Evolutionary conservation across 352 stramenopile genomes (phyloP), one percentile per base, ranked within the genome.

Genomic region (Globisporangium splendens): DNA sequence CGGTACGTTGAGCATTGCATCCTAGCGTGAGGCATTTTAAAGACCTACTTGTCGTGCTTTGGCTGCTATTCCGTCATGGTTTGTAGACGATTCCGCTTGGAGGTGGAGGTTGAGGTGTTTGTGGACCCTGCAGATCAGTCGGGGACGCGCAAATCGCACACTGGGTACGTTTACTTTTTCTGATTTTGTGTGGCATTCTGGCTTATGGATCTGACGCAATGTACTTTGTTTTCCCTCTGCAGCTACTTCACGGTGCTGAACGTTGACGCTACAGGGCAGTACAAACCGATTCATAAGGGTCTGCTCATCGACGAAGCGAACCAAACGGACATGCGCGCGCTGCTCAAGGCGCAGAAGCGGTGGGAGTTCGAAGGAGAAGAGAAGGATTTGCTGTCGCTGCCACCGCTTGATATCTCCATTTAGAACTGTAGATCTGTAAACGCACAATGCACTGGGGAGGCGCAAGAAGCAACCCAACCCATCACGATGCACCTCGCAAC

Each of bases 81-180:
- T 41, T 43, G 13, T 51, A 87, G 79, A 17, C 77, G 71, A 38
- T 65, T 87, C 60, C 77, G 79, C 52, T 63, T 89, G 44, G 79
- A 89, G 59, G 75, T 89, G n/a, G 79, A 89, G 61, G 79, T 88
- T 21, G 77, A 89, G 50, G 77, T 89, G 50, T 88, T 88, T 50
- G 73, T 89, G 6, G 75, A 69, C 31, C 75, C 69, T 28, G 83
- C 83, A 11, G 70, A 70, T 47, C 80, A 70, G 7, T 64, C 59
- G 17, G 67, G 76, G 6, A 72, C 69, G 6, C 74, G 74, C 42
- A 79, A 71, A 57, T 89, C 79, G 3, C 79, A 89, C 64, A 86
- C 77, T 22, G 79, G 78, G 61, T 84, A 22, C 47, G 20, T 57
- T 39, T 11, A 4, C n/a, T n/a, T n/a, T n/a, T n/a, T n/a, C n/a